Evolutionary conservation across 768 basidiomycete species (phyloP).

Genomic region (Chiua virens): DNA sequence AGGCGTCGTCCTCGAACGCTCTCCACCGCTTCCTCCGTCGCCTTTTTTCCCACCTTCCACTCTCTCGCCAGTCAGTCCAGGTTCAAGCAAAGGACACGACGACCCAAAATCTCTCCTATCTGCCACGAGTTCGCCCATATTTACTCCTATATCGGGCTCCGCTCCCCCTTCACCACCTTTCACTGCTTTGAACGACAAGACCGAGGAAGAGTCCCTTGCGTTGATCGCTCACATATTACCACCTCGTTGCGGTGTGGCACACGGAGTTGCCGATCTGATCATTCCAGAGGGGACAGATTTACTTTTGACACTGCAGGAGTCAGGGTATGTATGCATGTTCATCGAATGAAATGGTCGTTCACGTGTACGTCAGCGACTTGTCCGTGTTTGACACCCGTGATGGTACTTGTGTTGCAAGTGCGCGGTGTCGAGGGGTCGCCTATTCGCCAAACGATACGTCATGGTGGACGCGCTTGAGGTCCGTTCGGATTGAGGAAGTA

Average conservation of each 20-base stretch:
- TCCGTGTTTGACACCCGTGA: constrained; percentile 56
- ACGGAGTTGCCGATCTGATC: constrained; percentile 47
- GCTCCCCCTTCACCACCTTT: constrained; percentile 36
- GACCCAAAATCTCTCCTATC: constrained; percentile 47
- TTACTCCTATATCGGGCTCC: constrained; percentile 37
- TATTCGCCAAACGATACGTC: constrained; percentile 9
- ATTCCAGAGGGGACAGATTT: constrained; percentile 42
- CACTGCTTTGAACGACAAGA: constrained; percentile 11
- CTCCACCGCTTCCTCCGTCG: constrained; percentile 13
- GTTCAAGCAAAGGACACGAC: constrained; percentile 23
- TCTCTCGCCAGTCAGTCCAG: constrained; percentile 12
- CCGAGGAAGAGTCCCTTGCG: constrained; percentile 16
- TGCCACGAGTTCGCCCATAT: constrained; percentile 43
- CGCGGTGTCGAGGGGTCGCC: constrained; percentile 9
- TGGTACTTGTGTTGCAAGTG: constrained; percentile 36
- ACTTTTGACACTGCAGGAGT: constrained; percentile 57
- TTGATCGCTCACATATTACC: constrained; percentile 46
- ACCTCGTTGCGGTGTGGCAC: constrained; percentile 36
- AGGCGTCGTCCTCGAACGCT: constrained; percentile 22
- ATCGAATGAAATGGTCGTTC: background rate
- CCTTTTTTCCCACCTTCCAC: constrained; percentile 5
- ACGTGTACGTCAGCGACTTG: constrained; percentile 43
- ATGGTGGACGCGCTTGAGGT: constrained; percentile 22
- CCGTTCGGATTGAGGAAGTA: constrained; percentile 23
- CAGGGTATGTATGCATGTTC: constrained; percentile 50